phyloP scores from a whole-genome alignment of 2,329 filamentous ascomycete genomes.

The Torrubiellomyces zombiae region DNA sequence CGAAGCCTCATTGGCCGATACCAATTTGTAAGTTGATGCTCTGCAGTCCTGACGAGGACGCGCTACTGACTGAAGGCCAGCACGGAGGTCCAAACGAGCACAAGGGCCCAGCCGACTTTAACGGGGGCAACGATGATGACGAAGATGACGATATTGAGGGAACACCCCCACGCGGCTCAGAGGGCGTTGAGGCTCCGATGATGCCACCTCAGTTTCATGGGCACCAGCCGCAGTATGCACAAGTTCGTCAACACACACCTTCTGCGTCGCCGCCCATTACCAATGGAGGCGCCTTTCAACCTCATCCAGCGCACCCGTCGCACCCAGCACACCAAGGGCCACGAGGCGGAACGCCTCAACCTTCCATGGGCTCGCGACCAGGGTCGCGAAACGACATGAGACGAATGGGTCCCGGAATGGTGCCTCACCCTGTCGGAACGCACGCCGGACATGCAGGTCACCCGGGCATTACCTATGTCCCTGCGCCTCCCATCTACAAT shows the following conservation, averaged over 20 bases:
- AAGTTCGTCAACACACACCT: conserved; percentile 66
- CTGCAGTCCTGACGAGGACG: conserved; percentile 3
- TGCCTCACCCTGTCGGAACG: conserved; percentile 43
- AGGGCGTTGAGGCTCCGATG: conserved; percentile 40
- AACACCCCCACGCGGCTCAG: conserved; percentile 51
- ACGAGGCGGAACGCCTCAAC: conserved; percentile 69
- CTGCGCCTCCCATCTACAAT: conserved; percentile 74
- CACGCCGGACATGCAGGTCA: conserved; percentile 36
- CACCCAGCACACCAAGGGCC: conserved; percentile 22
- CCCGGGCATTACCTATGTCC: conserved; percentile 62
- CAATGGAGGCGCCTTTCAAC: conserved; percentile 55
- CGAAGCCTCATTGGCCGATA: conserved; percentile 76
- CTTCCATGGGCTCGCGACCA: conserved; percentile 45
- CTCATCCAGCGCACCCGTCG: conserved; percentile 21
- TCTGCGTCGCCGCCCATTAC: conserved; percentile 79
- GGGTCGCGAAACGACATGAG: conserved; percentile 67
- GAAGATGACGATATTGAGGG: conserved; percentile 57
- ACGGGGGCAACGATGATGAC: conserved; percentile 73
- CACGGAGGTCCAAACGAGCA: conserved; percentile 90
- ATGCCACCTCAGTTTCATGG: conserved; percentile 56
- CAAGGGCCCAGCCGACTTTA: conserved; percentile 87
- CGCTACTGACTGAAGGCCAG: conserved; percentile 26
- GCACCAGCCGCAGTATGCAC: conserved; percentile 50
- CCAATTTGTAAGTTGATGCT: conserved; percentile 56
- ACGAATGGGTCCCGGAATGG: conserved; percentile 58